Evolutionary conservation across 140 eudicot species (phyloP).

Genomic region (Oenanthe javanica): DNA sequence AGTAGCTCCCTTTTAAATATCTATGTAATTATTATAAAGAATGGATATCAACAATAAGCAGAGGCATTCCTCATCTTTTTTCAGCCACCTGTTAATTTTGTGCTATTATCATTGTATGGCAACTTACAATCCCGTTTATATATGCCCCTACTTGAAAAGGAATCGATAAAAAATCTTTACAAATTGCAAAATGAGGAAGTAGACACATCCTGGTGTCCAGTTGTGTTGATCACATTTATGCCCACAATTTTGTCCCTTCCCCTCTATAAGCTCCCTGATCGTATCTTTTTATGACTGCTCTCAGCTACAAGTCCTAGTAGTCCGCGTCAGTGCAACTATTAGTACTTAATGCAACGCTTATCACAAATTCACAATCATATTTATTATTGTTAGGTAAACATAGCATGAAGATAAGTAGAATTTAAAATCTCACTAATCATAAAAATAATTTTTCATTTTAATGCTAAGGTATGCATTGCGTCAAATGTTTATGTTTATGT

Average conservation of each 20-base stretch:
- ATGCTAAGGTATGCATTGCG: too few relatives aligned
- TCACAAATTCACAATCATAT: background rate
- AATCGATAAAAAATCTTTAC: background rate
- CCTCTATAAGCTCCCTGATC: background rate
- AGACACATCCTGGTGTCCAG: background rate
- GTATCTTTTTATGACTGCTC: background rate
- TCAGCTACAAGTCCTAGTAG: too few relatives aligned
- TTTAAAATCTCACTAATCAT: too few relatives aligned
- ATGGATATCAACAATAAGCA: constrained; percentile 24
- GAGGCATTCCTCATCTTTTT: constrained; percentile 13
- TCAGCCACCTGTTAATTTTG: background rate
- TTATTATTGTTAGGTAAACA: too few relatives aligned
- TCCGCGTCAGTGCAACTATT: too few relatives aligned
- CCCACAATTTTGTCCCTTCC: too few relatives aligned
- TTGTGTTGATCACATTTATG: background rate
- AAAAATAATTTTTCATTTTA: too few relatives aligned
- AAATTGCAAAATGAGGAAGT: background rate
- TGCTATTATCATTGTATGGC: background rate
- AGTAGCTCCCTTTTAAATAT: constrained; percentile 20
- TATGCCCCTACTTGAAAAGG: background rate
- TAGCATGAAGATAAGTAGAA: too few relatives aligned
- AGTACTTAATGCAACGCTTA: too few relatives aligned
- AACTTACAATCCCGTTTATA: background rate
- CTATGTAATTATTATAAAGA: background rate
- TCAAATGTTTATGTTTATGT: too few relatives aligned